phyloP scores from a whole-genome alignment of 208 protist genomes.

The Balamuthia mandrillaris region DNA sequence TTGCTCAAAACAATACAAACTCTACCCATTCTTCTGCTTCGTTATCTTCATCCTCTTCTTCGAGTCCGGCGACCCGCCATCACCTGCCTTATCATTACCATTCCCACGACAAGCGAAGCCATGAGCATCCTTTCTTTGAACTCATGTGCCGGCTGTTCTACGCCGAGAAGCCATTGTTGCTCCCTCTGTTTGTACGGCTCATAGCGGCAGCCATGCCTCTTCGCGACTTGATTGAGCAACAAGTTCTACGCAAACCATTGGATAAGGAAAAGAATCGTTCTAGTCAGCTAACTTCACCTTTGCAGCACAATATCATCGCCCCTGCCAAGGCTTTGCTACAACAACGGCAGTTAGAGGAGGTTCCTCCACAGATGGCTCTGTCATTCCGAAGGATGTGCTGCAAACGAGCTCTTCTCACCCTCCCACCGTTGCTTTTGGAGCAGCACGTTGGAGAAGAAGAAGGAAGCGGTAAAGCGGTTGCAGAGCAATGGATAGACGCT shows the following conservation, averaged over 20 bases:
- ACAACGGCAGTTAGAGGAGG: neutral
- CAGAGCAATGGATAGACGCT: neutral
- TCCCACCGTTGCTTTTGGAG: neutral
- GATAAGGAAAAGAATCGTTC: too few species aligned
- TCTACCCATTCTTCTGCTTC: too few species aligned
- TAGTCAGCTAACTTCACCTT: too few species aligned
- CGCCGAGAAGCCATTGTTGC: neutral
- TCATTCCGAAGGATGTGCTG: neutral
- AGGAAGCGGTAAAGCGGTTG: neutral
- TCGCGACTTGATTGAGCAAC: too few species aligned
- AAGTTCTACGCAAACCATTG: too few species aligned
- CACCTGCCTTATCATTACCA: too few species aligned
- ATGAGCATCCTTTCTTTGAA: conserved; percentile 30
- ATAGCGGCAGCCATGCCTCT: neutral
- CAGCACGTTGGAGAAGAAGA: neutral
- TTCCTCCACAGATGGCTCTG: neutral
- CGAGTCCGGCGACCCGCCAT: too few species aligned
- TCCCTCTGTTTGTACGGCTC: conserved; percentile 18
- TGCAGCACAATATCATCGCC: neutral
- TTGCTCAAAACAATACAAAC: too few species aligned
- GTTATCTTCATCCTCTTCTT: too few species aligned
- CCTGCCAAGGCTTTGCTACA: neutral
- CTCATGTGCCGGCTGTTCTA: conserved; percentile 20
- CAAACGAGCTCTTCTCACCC: neutral
- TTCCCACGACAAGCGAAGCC: too few species aligned